Evolutionary conservation across 2,329 filamentous ascomycete genomes (phyloP).

Genomic region (Myotisia sp.): DNA sequence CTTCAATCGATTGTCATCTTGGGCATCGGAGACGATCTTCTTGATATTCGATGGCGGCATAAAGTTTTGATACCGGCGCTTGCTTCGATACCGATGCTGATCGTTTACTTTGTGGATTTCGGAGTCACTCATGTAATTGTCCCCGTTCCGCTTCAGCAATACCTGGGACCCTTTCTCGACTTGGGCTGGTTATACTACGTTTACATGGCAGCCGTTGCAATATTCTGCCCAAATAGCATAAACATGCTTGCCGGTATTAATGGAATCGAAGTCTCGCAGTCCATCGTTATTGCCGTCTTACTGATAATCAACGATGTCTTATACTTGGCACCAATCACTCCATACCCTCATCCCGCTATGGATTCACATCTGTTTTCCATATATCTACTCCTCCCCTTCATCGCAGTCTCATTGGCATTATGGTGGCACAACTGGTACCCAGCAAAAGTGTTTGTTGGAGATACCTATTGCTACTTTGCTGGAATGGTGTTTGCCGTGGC

Average conservation of each 20-base stretch:
- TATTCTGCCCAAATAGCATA: conserved; percentile 97
- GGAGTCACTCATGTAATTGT: conserved; percentile 92
- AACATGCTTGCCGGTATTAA: conserved; percentile 99
- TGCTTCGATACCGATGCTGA: conserved; percentile 80
- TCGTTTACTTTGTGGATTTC: conserved; percentile 97
- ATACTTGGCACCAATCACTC: conserved; percentile 61
- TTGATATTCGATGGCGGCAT: conserved; percentile 97
- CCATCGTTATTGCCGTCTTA: conserved; percentile 72
- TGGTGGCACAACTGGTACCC: conserved; percentile 93
- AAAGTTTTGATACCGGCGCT: conserved; percentile 97
- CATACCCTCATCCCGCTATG: conserved; percentile 80
- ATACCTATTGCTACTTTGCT: conserved; percentile 99
- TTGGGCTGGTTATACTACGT: conserved; percentile 75
- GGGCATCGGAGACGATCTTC: conserved; percentile 86
- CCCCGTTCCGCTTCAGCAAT: conserved; percentile 68
- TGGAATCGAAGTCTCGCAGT: conserved; percentile 91
- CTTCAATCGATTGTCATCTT: conserved; percentile 82
- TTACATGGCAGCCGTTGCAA: conserved; percentile 93
- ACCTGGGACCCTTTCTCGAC: conserved; percentile 72
- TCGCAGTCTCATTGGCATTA: conserved; percentile 78
- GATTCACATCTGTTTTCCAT: conserved; percentile 94
- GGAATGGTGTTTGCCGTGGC: conserved; percentile 98
- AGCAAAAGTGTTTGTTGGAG: conserved; percentile 85
- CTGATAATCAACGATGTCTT: conserved; percentile 76
- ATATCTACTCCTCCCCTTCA: conserved; percentile 84